Conservation (phyloP, 1,284 basidiomycete species). For the Cutaneotrichosporon cyanovorans region DNA sequence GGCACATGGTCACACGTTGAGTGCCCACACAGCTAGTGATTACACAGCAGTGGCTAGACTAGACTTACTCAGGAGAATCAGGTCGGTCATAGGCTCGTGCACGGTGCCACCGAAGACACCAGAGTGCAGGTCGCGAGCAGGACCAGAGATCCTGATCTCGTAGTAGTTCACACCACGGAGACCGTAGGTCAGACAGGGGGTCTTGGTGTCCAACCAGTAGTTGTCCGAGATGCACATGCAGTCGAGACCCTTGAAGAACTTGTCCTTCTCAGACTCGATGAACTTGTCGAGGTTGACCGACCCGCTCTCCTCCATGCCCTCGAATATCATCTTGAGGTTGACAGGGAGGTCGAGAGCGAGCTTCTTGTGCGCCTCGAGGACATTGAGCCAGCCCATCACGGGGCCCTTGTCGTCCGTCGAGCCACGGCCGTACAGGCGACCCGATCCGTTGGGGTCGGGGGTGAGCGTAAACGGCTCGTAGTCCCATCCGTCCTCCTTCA, state of each 20-base stretch:
- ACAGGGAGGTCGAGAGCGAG: conserved; percentile 76
- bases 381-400: conserved; percentile 87
- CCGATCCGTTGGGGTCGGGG: conserved; percentile 50
- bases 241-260: conserved; percentile 85
- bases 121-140: conserved; percentile 84
- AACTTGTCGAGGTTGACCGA: conserved; percentile 89
- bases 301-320: conserved; percentile 98
- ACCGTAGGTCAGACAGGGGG: conserved; percentile 49
- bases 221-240: conserved; percentile 77
- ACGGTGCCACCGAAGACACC: conserved; percentile 81
- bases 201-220: conserved; percentile 49
- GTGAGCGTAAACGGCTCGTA: conserved; percentile 83
- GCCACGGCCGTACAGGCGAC: conserved; percentile 72
- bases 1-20: too few species aligned
- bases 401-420: conserved; percentile 92
- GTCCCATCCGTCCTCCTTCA: conserved; percentile 79
- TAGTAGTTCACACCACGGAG: conserved; percentile 83
- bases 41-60: not conserved
- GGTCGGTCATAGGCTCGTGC: conserved; percentile 70
- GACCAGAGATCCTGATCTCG: conserved; percentile 74
- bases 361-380: conserved; percentile 76
- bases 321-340: conserved; percentile 90
- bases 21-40: too few species aligned
- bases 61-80: conserved; percentile 47
- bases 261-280: conserved; percentile 69